Evolutionary conservation across 2,329 filamentous ascomycete species (phyloP).

Genomic region (Chrysoporthe puriensis): DNA sequence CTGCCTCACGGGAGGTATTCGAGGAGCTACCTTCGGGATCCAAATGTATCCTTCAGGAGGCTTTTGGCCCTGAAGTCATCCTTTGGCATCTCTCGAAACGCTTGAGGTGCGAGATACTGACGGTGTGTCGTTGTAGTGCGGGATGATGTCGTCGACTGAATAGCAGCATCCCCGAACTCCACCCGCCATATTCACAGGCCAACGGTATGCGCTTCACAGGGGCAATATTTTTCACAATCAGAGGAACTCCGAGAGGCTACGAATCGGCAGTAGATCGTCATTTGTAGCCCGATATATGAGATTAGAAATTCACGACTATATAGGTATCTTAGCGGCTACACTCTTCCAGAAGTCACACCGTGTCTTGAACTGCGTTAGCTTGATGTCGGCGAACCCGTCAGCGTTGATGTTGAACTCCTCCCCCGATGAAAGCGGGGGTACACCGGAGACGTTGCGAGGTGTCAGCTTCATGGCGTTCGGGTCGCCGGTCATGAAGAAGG

Average conservation of each 20-base stretch:
- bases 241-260: not conserved
- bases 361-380: conserved; percentile 43
- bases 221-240: not conserved
- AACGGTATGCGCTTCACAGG: not conserved
- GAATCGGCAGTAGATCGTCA: not conserved
- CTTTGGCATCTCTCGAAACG: not conserved
- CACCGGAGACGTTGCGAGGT: conserved; percentile 43
- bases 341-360: conserved; percentile 59
- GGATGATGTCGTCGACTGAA: conserved; percentile 2
- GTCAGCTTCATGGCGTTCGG: conserved; percentile 62
- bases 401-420: conserved; percentile 55
- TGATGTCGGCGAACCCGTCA: conserved; percentile 48
- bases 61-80: not conserved
- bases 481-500: conserved; percentile 62
- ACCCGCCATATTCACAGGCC: not conserved
- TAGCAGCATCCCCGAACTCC: too few relatives aligned
- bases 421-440: conserved; percentile 47
- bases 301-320: conserved; percentile 36
- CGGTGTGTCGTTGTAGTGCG: not conserved
- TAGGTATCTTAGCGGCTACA: conserved; percentile 49
- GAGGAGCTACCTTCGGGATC: too few relatives aligned
- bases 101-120: not conserved
- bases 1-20: too few relatives aligned
- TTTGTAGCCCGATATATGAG: not conserved
- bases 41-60: not conserved